A percentile compares a stretch with the other conserved stretches of the same genome.
Evolutionary conservation across 495 filamentous ascomycete genomes (phyloP).

Genomic region (Aspergillus hancockii): DNA sequence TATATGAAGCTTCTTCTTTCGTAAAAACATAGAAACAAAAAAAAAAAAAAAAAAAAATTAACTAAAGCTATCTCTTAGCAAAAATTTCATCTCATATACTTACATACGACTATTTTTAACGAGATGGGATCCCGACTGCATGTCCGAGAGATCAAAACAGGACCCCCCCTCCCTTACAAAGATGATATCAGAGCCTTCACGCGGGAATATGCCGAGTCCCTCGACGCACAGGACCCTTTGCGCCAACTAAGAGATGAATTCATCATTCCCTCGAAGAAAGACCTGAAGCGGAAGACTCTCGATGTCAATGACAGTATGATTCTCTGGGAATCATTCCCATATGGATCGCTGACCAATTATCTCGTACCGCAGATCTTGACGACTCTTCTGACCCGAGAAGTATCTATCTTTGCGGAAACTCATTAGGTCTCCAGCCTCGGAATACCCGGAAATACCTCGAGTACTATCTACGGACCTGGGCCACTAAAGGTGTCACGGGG

Average conservation of each 20-base stretch:
- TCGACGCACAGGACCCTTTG: constrained; percentile 73
- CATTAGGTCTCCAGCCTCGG: constrained; percentile 85
- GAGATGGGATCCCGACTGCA: constrained; percentile 26
- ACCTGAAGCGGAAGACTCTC: constrained; percentile 68
- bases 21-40: too few relatives aligned
- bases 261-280: constrained; percentile 76
- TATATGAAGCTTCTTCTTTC: too few relatives aligned
- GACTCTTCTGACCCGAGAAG: constrained; percentile 47
- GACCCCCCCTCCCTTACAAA: constrained; percentile 35
- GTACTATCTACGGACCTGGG: constrained; percentile 83
- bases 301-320: constrained; percentile 38
- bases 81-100: too few relatives aligned
- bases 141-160: constrained; percentile 29
- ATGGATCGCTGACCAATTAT: constrained; percentile 5
- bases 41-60: too few relatives aligned
- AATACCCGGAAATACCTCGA: constrained; percentile 68
- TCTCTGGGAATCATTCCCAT: background rate
- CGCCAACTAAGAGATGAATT: constrained; percentile 72
- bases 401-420: constrained; percentile 97
- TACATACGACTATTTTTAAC: too few relatives aligned
- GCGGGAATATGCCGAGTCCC: constrained; percentile 58
- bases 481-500: constrained; percentile 87
- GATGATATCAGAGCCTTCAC: constrained; percentile 44
- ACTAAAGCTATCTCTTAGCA: too few relatives aligned
- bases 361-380: constrained; percentile 28